Evolutionary conservation across 345 rosid genomes (phyloP).

Genomic region (Camelina neglecta): DNA sequence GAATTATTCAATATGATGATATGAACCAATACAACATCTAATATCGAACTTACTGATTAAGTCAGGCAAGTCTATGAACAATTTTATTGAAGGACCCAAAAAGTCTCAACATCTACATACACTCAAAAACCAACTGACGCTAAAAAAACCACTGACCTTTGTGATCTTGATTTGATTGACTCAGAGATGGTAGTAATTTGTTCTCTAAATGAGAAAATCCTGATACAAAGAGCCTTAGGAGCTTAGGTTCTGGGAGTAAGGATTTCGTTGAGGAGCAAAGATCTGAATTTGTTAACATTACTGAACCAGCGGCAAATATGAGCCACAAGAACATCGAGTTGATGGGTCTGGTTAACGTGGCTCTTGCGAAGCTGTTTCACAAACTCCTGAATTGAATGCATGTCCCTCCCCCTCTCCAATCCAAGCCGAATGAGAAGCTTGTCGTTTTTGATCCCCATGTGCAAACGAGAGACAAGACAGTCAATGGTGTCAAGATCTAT

Average conservation of each 20-base stretch:
- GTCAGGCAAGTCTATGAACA: constrained; percentile 3
- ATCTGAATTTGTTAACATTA: constrained; percentile 62
- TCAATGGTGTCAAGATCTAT: constrained; percentile 62
- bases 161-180: constrained; percentile 20
- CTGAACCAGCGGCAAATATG: constrained; percentile 67
- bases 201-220: constrained; percentile 2
- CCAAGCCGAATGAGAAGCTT: constrained; percentile 58
- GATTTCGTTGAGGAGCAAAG: constrained; percentile 55
- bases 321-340: constrained; percentile 66
- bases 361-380: constrained; percentile 60
- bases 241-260: constrained; percentile 35
- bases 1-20: constrained; percentile 4
- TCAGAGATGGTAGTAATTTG: constrained; percentile 11
- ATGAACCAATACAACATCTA: constrained; percentile 19
- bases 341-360: constrained; percentile 49
- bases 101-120: not conserved
- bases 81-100: not conserved
- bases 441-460: constrained; percentile 56
- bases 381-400: constrained; percentile 52
- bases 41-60: not conserved
- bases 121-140: no score
- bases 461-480: constrained; percentile 58
- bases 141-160: constrained; percentile 6
- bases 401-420: constrained; percentile 58
- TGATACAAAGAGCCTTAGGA: not conserved